Conservation (phyloP, 2,329 filamentous ascomycete species). For the Pseudogymnoascus sp. region DNA sequence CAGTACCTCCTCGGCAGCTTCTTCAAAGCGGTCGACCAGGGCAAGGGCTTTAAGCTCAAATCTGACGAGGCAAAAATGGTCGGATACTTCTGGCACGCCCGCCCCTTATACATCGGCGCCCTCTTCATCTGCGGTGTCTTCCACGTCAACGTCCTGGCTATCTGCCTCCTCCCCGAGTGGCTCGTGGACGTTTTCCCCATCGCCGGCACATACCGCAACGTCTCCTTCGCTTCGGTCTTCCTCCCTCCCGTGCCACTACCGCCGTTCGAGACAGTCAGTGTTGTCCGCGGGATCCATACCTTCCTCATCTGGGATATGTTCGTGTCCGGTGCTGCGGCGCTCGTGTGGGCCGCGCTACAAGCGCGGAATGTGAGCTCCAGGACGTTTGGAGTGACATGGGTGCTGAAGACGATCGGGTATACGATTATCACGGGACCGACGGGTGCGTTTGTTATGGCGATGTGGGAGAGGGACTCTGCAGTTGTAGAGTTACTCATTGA, state of each 20-base stretch:
- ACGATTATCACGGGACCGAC: background rate
- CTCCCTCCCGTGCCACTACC: background rate
- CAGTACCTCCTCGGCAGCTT: background rate
- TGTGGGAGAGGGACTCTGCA: slow-evolving; percentile 6
- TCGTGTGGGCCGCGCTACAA: background rate
- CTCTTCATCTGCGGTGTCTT: background rate
- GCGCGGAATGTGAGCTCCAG: background rate
- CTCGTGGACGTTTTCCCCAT: background rate
- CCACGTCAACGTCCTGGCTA: background rate
- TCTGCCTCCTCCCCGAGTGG: slow-evolving; percentile 2
- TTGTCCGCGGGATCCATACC: background rate
- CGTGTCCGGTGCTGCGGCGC: background rate
- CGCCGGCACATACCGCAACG: background rate
- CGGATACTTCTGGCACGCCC: background rate
- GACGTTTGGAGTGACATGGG: background rate
- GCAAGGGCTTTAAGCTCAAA: background rate
- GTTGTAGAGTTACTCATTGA: background rate
- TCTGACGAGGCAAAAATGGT: slow-evolving; percentile 2
- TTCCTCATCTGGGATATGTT: slow-evolving; percentile 1
- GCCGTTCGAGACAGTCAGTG: background rate
- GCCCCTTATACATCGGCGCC: background rate
- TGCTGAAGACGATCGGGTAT: background rate
- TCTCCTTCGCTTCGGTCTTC: background rate
- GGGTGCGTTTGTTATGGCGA: background rate
- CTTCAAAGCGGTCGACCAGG: slow-evolving; percentile 1